phyloP scores from a whole-genome alignment of 495 filamentous ascomycete genomes.

The Xylaria flabelliformis region DNA sequence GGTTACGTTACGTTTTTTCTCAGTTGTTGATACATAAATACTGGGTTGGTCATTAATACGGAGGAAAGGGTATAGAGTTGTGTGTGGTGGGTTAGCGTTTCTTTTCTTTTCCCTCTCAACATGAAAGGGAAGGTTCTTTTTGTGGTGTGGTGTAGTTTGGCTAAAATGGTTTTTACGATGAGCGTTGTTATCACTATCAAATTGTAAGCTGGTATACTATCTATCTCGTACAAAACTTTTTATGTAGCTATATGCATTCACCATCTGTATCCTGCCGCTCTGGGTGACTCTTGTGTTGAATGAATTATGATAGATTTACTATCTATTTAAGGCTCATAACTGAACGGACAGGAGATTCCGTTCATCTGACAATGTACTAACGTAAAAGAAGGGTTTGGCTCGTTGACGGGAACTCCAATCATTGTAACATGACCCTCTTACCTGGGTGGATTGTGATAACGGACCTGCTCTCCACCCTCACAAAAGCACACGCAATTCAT shows the following conservation, averaged over 20 bases:
- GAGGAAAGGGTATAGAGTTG: background rate
- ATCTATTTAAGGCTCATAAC: background rate
- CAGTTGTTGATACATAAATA: background rate
- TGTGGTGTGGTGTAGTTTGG: no score
- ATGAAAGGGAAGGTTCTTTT: background rate
- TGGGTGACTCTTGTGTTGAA: background rate
- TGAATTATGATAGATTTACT: background rate
- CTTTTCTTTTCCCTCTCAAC: background rate
- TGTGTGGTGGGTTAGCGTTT: background rate
- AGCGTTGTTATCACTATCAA: background rate
- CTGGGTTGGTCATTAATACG: background rate
- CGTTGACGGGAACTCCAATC: no score
- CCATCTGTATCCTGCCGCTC: background rate
- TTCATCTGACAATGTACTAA: no score
- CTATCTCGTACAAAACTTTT: background rate
- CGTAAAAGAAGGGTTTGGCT: no score
- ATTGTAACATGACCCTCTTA: no score
- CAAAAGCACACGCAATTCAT: no score
- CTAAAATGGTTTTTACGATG: no score
- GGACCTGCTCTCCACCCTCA: no score
- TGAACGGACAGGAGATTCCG: no score
- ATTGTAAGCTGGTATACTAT: conserved; percentile 6
- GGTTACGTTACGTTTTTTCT: background rate
- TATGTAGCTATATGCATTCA: background rate
- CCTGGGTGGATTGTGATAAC: no score